Conservation (phyloP, 805 yeast species). For the Saccharomycopsis selenospora region DNA sequence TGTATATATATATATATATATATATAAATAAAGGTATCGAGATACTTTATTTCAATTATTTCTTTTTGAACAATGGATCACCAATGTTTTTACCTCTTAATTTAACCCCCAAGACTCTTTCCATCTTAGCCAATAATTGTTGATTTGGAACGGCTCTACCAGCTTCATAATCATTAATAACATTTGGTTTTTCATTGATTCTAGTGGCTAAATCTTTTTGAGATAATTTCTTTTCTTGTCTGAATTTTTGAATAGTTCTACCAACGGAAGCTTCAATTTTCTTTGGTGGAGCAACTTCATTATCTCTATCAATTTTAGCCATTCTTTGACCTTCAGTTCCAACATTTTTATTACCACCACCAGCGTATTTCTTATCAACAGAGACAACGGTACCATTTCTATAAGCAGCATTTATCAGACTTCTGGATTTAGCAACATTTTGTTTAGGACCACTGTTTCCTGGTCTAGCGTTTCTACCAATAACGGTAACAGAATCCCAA, state of each 20-base stretch:
- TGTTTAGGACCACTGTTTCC: constrained; percentile 88
- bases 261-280: constrained; percentile 83
- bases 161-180: constrained; percentile 93
- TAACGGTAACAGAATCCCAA: constrained; percentile 88
- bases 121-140: constrained; percentile 86
- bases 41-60: too few species aligned
- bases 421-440: constrained; percentile 68
- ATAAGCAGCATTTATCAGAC: constrained; percentile 87
- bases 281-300: constrained; percentile 88
- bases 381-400: constrained; percentile 84
- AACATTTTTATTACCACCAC: constrained; percentile 47
- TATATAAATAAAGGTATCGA: too few species aligned
- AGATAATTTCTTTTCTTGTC: constrained; percentile 81
- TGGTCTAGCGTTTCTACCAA: constrained; percentile 82
- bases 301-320: constrained; percentile 87
- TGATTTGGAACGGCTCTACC: constrained; percentile 96
- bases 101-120: constrained; percentile 89
- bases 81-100: constrained; percentile 96
- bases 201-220: constrained; percentile 96
- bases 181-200: constrained; percentile 91
- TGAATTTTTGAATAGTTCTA: constrained; percentile 73
- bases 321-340: constrained; percentile 92
- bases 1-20: too few species aligned
- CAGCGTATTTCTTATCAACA: constrained; percentile 87
- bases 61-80: constrained; percentile 64